Evolutionary conservation across 805 yeast species (phyloP).

Genomic region (Priceomyces fermenticarens): DNA sequence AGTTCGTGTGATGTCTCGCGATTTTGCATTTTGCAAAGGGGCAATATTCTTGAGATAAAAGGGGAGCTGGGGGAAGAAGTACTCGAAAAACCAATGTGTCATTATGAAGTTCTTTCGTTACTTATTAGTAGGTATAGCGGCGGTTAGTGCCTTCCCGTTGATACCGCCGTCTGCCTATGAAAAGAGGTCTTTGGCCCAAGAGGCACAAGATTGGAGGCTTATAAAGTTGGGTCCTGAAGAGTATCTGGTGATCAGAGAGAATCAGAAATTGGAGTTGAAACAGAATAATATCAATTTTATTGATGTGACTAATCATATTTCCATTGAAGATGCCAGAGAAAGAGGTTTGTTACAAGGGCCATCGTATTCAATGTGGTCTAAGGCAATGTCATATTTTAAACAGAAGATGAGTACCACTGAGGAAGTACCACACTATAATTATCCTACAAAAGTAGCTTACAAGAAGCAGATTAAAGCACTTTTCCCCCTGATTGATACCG

Average conservation of each 20-base stretch:
- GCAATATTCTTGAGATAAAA: no score
- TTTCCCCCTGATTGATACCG: conserved; percentile 42
- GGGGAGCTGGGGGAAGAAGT: no score
- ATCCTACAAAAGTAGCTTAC: conserved; percentile 48
- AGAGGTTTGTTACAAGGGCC: conserved; percentile 20
- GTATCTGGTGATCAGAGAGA: conserved; percentile 31
- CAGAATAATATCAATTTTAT: conserved; percentile 54
- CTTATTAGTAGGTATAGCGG: conserved; percentile 2
- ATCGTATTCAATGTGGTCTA: conserved; percentile 8
- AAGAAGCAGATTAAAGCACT: conserved; percentile 38
- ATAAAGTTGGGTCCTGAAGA: conserved; percentile 35
- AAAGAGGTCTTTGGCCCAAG: neutral
- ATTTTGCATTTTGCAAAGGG: no score
- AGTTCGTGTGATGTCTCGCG: no score
- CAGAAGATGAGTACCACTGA: conserved; percentile 23
- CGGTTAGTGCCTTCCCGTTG: conserved; percentile 8
- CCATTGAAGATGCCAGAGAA: conserved; percentile 31
- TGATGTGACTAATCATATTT: conserved; percentile 54
- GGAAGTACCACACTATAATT: conserved; percentile 37
- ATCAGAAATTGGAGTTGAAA: conserved; percentile 29
- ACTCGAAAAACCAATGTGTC: no score
- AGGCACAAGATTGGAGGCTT: conserved; percentile 15
- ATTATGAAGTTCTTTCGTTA: neutral
- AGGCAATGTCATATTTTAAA: conserved; percentile 17
- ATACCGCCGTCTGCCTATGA: neutral